Percentiles rank a stretch among this genome's conserved stretches.
Evolutionary conservation across 2,329 filamentous ascomycete genomes (phyloP).

Genomic region (Exophiala mesophila): DNA sequence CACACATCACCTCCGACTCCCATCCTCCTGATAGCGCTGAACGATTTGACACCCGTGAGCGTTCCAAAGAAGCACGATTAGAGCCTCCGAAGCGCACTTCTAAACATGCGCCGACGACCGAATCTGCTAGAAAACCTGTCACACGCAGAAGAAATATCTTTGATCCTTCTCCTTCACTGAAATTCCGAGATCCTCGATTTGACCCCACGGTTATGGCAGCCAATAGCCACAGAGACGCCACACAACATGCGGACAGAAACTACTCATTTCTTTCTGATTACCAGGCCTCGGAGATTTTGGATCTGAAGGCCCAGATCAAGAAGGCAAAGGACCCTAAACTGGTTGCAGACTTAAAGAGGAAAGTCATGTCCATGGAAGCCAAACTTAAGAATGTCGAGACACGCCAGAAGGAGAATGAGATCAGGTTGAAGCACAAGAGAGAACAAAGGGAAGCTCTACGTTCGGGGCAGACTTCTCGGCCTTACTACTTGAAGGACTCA

Average conservation of each 20-base stretch:
- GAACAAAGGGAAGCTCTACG: slow-evolving; percentile 79
- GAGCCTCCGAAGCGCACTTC: slow-evolving; percentile 49
- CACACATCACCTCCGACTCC: slow-evolving; percentile 17
- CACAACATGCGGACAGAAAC: slow-evolving; percentile 60
- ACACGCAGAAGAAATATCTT: slow-evolving; percentile 73
- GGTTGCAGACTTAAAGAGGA: slow-evolving; percentile 66
- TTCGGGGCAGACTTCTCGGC: slow-evolving; percentile 72
- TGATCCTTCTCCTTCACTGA: slow-evolving; percentile 48
- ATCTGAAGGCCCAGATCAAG: slow-evolving; percentile 64
- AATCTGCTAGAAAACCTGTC: slow-evolving; percentile 78
- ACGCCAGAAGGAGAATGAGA: slow-evolving; percentile 63
- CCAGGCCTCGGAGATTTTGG: slow-evolving; percentile 72
- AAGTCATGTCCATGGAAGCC: slow-evolving; percentile 73
- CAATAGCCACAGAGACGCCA: slow-evolving; percentile 31
- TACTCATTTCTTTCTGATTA: slow-evolving; percentile 90
- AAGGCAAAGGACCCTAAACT: slow-evolving; percentile 60
- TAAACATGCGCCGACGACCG: slow-evolving; percentile 84
- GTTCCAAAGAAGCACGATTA: slow-evolving; percentile 35
- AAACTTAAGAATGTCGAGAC: slow-evolving; percentile 64
- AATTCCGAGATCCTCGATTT: slow-evolving; percentile 83
- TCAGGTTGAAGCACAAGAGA: slow-evolving; percentile 70
- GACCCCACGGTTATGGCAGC: slow-evolving; percentile 54
- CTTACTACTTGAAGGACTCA: slow-evolving; percentile 87
- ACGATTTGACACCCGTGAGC: slow-evolving; percentile 34
- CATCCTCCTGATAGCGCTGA: slow-evolving; percentile 25